Percentiles rank a stretch among this genome's conserved stretches.
phyloP scores from a whole-genome alignment of 495 filamentous ascomycete genomes.

The Pyronema omphalodes region DNA sequence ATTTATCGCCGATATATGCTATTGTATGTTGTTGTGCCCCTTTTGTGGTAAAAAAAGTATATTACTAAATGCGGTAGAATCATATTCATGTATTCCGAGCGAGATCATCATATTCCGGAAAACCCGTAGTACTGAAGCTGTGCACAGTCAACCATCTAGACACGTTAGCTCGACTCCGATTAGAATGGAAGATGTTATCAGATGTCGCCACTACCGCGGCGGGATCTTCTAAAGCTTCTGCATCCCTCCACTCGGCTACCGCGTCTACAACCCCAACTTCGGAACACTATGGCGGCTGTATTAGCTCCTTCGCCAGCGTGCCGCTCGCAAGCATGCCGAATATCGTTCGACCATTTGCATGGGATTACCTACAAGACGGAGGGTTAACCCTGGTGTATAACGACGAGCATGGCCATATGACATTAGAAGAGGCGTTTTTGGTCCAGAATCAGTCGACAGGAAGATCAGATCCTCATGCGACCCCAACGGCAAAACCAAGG shows the following conservation, averaged over 20 bases:
- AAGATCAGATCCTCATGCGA: slow-evolving; percentile 5
- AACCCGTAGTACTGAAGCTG: slow-evolving; percentile 22
- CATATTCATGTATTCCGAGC: slow-evolving; percentile 24
- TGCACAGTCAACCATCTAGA: slow-evolving; percentile 23
- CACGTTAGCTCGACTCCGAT: slow-evolving; percentile 22
- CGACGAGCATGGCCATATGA: slow-evolving; percentile 15
- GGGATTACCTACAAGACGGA: slow-evolving; percentile 24
- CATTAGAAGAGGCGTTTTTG: slow-evolving; percentile 19
- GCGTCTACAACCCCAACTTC: background rate
- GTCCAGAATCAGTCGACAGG: slow-evolving; percentile 5
- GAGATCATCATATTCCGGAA: slow-evolving; percentile 14
- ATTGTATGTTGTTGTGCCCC: slow-evolving; percentile 17
- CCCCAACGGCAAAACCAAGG: slow-evolving; percentile 18
- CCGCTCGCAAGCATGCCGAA: slow-evolving; percentile 9
- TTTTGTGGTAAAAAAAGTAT: background rate
- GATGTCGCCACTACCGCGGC: slow-evolving; percentile 2
- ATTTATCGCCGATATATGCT: slow-evolving; percentile 18
- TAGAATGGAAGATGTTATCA: slow-evolving; percentile 24
- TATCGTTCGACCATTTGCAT: slow-evolving; percentile 20
- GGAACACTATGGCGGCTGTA: background rate
- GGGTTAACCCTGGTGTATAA: slow-evolving; percentile 20
- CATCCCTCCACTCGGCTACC: background rate
- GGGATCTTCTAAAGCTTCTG: slow-evolving; percentile 3
- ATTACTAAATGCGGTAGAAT: slow-evolving; percentile 12
- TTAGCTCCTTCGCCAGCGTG: background rate